Evolutionary conservation across 345 rosid genomes (phyloP).

Genomic region (Gossypium rotundifolium): DNA sequence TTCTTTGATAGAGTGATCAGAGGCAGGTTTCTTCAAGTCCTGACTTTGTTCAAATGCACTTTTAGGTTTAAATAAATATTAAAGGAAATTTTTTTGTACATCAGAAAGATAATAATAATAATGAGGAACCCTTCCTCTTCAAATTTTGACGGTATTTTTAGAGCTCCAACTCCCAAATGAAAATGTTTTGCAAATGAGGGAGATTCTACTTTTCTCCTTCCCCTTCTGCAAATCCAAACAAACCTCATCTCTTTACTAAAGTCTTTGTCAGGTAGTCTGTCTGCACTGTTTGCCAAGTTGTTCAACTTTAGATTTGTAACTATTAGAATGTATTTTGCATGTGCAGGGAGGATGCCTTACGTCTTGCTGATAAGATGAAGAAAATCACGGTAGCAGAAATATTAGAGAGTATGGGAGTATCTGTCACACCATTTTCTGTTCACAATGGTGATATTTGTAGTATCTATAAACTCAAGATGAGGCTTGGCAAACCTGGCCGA

Average conservation of each 20-base stretch:
- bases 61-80: not conserved
- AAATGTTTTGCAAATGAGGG: not conserved
- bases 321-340: constrained; percentile 6
- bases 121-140: not conserved
- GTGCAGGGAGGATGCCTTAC: constrained; percentile 64
- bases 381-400: constrained; percentile 79
- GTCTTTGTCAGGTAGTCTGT: not conserved
- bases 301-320: not conserved
- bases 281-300: not conserved
- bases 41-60: not conserved
- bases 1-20: not conserved
- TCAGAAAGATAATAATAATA: not conserved
- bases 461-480: constrained; percentile 78
- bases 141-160: not conserved
- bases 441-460: constrained; percentile 32
- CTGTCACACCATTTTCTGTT: constrained; percentile 49
- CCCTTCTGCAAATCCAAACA: not conserved
- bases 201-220: not conserved
- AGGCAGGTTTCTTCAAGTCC: not conserved
- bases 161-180: not conserved
- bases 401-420: constrained; percentile 59
- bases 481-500: constrained; percentile 42
- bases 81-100: not conserved
- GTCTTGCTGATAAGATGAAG: constrained; percentile 66
- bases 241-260: not conserved